These are phyloP conservation scores for Apium graveolens DNA, from an alignment of 129 eudicot genomes.

Conservation along the genomic window DNA sequence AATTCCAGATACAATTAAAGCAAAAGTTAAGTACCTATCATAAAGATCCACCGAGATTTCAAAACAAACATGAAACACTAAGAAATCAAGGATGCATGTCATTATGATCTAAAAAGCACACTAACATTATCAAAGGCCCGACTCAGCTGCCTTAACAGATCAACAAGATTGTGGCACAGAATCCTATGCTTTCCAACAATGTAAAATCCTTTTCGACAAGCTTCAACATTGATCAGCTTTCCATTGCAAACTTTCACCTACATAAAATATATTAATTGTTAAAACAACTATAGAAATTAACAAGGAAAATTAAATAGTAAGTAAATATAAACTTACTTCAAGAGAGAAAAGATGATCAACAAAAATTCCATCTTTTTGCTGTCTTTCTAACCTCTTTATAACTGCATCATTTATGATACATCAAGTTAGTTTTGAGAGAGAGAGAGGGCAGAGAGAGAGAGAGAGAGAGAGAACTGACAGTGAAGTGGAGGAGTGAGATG, in stretches of 20 bases:
- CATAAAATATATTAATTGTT: not conserved
- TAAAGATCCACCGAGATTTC: not conserved
- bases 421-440: not conserved
- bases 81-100: not conserved
- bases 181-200: constrained; percentile 70
- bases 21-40: not conserved
- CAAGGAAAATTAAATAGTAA: not conserved
- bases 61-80: not conserved
- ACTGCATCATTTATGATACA: constrained; percentile 30
- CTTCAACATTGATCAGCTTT: constrained; percentile 65
- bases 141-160: constrained; percentile 77
- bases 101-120: constrained; percentile 15
- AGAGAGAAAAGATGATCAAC: constrained; percentile 64
- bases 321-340: constrained; percentile 41
- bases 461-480: constrained; percentile 33
- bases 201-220: constrained; percentile 71
- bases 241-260: constrained; percentile 96
- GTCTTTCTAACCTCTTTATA: constrained; percentile 52
- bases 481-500: constrained; percentile 97
- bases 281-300: not conserved
- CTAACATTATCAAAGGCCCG: constrained; percentile 89
- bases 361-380: constrained; percentile 37
- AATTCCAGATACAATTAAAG: not conserved
- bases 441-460: not conserved
- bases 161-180: constrained; percentile 91